Percentiles rank a stretch among this genome's conserved stretches.
These are phyloP conservation scores for Citrus maxima DNA, from an alignment of 345 rosid genomes.

Conservation along the genomic window DNA sequence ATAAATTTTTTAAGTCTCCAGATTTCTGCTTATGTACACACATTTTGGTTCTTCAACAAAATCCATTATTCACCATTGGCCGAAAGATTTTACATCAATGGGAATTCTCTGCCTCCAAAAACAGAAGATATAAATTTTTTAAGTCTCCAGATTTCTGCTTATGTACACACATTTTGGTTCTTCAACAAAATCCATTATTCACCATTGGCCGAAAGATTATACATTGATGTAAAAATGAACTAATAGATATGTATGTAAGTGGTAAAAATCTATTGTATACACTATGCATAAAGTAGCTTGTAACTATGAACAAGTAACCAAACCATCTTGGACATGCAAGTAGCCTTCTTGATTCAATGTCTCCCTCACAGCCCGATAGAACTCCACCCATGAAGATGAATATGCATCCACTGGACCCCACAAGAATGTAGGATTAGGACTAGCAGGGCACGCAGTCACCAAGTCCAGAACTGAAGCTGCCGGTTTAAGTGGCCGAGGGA, in stretches of 20 bases:
- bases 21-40: constrained; percentile 26
- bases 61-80: constrained; percentile 7
- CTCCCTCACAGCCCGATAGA: constrained; percentile 57
- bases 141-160: constrained; percentile 21
- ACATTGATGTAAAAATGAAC: constrained; percentile 5
- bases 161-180: constrained; percentile 20
- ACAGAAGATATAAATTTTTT: background rate
- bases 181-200: constrained; percentile 17
- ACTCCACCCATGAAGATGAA: constrained; percentile 71
- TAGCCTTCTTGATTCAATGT: constrained; percentile 49
- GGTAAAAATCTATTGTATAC: constrained; percentile 17
- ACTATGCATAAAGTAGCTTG: constrained; percentile 14
- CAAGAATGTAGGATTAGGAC: constrained; percentile 81
- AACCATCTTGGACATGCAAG: constrained; percentile 41
- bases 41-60: constrained; percentile 14
- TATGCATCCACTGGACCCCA: constrained; percentile 53
- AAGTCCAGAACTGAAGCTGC: constrained; percentile 77
- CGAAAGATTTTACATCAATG: constrained; percentile 13
- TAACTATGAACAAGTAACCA: constrained; percentile 57
- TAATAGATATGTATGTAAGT: background rate
- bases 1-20: constrained; percentile 6
- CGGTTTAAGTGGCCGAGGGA: constrained; percentile 69
- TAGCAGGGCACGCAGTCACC: constrained; percentile 79
- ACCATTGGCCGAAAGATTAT: constrained; percentile 7
- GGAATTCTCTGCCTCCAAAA: constrained; percentile 13